These are phyloP conservation scores for Glutinoglossum americanum DNA, from an alignment of 495 filamentous ascomycete genomes.

Conservation along the genomic window DNA sequence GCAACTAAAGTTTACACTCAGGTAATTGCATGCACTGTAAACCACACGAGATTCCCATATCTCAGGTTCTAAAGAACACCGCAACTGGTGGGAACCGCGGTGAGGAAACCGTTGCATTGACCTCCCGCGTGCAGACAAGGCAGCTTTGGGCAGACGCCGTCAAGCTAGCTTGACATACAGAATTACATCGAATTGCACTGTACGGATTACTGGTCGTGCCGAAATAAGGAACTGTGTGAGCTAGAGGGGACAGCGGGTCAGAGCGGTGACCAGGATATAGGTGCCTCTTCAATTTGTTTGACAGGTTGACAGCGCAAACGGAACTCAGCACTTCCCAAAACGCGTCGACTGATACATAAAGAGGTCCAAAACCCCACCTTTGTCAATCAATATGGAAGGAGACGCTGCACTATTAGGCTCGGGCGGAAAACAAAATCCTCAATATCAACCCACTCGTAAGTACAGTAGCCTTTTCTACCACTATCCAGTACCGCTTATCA, in stretches of 20 bases:
- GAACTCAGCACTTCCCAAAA: background rate
- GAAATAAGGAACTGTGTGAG: too few species aligned
- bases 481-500: conserved; percentile 1
- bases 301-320: background rate
- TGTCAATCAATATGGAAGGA: background rate
- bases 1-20: background rate
- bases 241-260: background rate
- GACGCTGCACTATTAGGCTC: background rate
- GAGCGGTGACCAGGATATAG: background rate
- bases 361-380: background rate
- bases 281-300: background rate
- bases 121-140: background rate
- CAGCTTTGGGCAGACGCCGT: background rate
- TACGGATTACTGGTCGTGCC: too few species aligned
- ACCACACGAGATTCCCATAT: background rate
- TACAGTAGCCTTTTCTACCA: background rate
- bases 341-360: background rate
- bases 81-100: background rate
- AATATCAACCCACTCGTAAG: background rate
- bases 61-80: too few species aligned
- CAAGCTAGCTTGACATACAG: background rate
- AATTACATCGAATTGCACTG: background rate
- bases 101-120: background rate
- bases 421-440: background rate
- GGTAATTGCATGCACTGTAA: background rate